Evolutionary conservation across 1,284 basidiomycete genomes (phyloP), one percentile per base, ranked within the genome.

Genomic region (Cryptococcus deneoformans): DNA sequence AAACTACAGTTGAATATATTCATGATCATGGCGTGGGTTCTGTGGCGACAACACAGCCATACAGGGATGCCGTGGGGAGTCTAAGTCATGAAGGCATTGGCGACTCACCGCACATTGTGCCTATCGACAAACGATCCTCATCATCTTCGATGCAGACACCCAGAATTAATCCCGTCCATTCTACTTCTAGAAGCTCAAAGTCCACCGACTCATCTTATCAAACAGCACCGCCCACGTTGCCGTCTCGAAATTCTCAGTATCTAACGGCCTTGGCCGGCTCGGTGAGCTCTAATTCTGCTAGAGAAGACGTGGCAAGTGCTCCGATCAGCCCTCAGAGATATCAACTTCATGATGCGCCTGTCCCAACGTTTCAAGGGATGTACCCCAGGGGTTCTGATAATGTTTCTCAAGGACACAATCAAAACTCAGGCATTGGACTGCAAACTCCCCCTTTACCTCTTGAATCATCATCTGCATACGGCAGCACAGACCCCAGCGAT

Each of bases 341-440:
- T 50, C 65, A 68, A 48, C 56, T 71, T 14, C 62, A 71, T 36
- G 70, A 72, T 47, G 48, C 53, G 2, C 66, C 63, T 42, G 64
- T 65, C 10, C 60, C 57, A 10, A 43, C 50, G 10, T 51, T 51
- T 34, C 7, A 35, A 7, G 14, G 24, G 7, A 20, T 10, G 7
- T 14, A 29, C 24, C 35, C 46, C 14, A 34, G 46, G 9, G 46
- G 16, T 9, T 55, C 46, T 29, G 48, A 53, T 20, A 8, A 53
- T 20, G 24, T 46, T 20, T 12, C 24, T 12, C 14, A 46, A 50
- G 48, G 34, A 1, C 9, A 16, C 34, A 36, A 12, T 12, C 34
- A 6, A 9, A 37, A 9, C 10, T 50, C 20, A 5, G 34, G 16
- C 11, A 50, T 12, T 37, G 48, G n/a, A 24, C 20, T 47, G 9